Base-by-base conservation (phyloP, 148 eudicot genomes). In the Rhododendron kiyosumense region DNA sequence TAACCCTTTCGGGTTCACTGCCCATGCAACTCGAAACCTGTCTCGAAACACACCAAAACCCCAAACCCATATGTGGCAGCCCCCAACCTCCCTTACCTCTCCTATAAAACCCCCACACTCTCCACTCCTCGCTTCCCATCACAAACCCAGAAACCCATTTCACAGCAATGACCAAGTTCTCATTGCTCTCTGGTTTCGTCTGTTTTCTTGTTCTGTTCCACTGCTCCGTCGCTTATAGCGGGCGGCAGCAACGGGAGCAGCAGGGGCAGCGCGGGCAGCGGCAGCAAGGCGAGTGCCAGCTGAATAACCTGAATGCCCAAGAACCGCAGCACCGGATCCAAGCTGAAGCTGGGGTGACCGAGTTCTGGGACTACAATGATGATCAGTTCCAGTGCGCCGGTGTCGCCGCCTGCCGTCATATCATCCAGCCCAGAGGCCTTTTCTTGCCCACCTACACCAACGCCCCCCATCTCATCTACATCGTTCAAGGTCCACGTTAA, bases 301-400 rank as follows among this genome's bases (percentile, higher is more conserved):
- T 95, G 24, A 77, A 84, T 38, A 88, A 87, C 20, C 81, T 94
- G 65, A 91, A 87, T 1, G 92, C 96, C 2, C 89, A 83, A 14
- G 94, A 94, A 24, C 98, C 98, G 41, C 82, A 89, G 0, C 81
- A 77, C 57, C 81, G 85, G 20, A 43, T 90, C 69, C 78, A 90
- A 84, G 84, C 97, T 0, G 98, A 95, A 45, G 98, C 90, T 4
- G 98, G 98, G 52, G 46, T 85, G 5, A 90, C 93, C 9, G 98
- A 96, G 89, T 80, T 88, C 61, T 96, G 94, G 94, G 94, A 95
- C 84, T 24, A 82, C 0, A 88, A 87, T n/a, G 82, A 88, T 30
- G 85, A 93, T 49, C 92, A 94, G 87, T 92, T 96, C 87, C 89
- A 77, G 71, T 96, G 98, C 48, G 91, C 96, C 10, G 97, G 97